A percentile compares a stretch with the other conserved stretches of the same genome.
Evolutionary conservation across 108 stramenopile genomes (phyloP).

Genomic region (Cyclostephanos tholiformis): DNA sequence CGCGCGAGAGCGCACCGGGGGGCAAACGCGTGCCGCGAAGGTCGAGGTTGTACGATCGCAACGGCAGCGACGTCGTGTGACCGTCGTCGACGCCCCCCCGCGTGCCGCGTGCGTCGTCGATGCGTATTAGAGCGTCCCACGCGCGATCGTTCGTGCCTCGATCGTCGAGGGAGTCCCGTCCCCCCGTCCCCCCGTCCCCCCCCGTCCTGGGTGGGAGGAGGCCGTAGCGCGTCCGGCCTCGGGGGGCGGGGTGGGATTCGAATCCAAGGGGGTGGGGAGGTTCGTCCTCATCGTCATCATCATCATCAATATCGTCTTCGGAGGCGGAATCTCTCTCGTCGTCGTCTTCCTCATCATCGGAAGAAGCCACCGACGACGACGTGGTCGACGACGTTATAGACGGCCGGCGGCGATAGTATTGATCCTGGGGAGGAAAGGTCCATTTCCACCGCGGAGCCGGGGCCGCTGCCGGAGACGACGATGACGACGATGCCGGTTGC

Average conservation of each 20-base stretch:
- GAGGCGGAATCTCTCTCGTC: background rate
- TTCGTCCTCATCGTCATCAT: conserved; percentile 45
- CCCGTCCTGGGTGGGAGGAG: conserved; percentile 24
- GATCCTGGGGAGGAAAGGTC: conserved; percentile 42
- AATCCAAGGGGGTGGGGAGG: conserved; percentile 79
- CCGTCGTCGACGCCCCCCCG: too few relatives aligned
- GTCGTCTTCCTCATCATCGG: background rate
- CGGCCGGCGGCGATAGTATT: background rate
- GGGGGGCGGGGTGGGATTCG: conserved; percentile 28
- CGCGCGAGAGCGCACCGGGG: conserved; percentile 8
- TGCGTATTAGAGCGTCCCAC: conserved; percentile 39
- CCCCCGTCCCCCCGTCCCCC: too few relatives aligned
- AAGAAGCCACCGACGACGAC: conserved; percentile 1
- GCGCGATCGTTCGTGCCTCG: conserved; percentile 34
- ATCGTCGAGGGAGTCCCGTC: conserved; percentile 5
- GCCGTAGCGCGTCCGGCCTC: conserved; percentile 59
- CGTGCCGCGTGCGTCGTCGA: conserved; percentile 18
- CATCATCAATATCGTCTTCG: background rate
- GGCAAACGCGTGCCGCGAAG: conserved; percentile 13
- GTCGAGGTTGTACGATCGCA: conserved; percentile 7
- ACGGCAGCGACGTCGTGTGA: conserved; percentile 4
- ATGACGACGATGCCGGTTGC: background rate
- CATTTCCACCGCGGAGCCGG: conserved; percentile 29
- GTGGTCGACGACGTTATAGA: background rate
- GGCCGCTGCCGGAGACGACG: background rate